phyloP scores from a whole-genome alignment of 2,329 filamentous ascomycete species.

The Fusarium multiceps region DNA sequence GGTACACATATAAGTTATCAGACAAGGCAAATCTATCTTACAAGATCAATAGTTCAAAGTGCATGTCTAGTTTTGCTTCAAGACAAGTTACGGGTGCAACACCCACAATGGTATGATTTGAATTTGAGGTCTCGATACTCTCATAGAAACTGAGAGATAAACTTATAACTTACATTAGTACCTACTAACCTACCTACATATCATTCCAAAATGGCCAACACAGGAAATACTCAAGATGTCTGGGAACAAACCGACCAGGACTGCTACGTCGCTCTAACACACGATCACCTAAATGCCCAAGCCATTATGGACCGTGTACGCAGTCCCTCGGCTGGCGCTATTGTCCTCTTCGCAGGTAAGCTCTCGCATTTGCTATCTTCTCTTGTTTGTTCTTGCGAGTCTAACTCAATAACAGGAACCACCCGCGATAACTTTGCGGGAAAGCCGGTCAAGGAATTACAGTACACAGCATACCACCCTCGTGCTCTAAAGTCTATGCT shows the following conservation, averaged over 20 bases:
- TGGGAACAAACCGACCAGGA: conserved; percentile 60
- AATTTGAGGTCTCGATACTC: not conserved
- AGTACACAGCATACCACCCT: conserved; percentile 79
- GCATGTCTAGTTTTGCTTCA: not conserved
- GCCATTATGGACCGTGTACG: conserved; percentile 74
- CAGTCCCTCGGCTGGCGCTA: conserved; percentile 78
- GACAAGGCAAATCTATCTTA: not conserved
- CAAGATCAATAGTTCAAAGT: too few species aligned
- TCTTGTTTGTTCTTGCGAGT: not conserved
- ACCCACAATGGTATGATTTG: not conserved
- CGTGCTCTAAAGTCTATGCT: conserved; percentile 77
- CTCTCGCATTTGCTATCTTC: conserved; percentile 3
- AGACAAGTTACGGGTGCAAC: not conserved
- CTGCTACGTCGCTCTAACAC: conserved; percentile 77
- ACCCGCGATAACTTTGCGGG: conserved; percentile 80
- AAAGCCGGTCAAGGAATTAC: conserved; percentile 77
- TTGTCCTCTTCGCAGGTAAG: conserved; percentile 79
- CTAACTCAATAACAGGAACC: conserved; percentile 62
- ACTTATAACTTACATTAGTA: not conserved
- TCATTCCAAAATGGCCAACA: conserved; percentile 21
- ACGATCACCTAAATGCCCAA: conserved; percentile 67
- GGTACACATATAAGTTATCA: not conserved
- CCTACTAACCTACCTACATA: not conserved
- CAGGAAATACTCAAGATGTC: conserved; percentile 33
- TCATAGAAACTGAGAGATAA: conserved; percentile 3